Conservation (phyloP, 768 basidiomycete species). For the Leccinum olivaceopallidum region DNA sequence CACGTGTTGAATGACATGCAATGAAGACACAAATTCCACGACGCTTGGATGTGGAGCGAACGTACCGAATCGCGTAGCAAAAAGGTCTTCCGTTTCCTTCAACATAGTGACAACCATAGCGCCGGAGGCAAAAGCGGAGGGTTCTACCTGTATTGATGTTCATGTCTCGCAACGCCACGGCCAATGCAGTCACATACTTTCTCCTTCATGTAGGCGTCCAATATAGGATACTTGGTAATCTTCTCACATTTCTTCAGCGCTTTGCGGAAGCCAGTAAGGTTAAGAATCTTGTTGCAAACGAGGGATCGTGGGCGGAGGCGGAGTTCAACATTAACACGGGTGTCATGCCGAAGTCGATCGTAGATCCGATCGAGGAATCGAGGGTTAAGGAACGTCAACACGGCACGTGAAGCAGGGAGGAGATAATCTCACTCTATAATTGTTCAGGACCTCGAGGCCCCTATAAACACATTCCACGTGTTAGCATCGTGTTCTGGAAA, state of each 20-base stretch:
- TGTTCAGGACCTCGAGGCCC: constrained; percentile 80
- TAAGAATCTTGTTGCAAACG: constrained; percentile 58
- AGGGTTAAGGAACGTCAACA: not conserved
- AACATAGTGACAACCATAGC: constrained; percentile 64
- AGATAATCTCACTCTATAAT: constrained; percentile 65
- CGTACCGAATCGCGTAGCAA: constrained; percentile 76
- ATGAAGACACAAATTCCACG: not conserved
- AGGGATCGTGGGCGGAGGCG: not conserved
- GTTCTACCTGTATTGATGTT: constrained; percentile 51
- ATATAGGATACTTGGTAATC: constrained; percentile 67
- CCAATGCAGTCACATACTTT: constrained; percentile 44
- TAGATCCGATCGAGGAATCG: not conserved
- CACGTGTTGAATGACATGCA: not conserved
- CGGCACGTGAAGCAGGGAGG: not conserved
- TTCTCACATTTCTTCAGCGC: constrained; percentile 88
- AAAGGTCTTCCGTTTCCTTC: constrained; percentile 73
- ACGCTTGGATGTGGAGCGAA: constrained; percentile 1
- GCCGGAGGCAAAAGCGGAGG: constrained; percentile 65
- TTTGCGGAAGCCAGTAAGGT: constrained; percentile 87
- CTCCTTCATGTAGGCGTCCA: constrained; percentile 79
- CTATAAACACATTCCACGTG: constrained; percentile 35
- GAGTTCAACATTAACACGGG: not conserved
- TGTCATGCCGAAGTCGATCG: not conserved
- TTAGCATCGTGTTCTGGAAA: constrained; percentile 9
- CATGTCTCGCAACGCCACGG: not conserved